Evolutionary conservation across 257 asterid species (phyloP).

Genomic region (Solanum stenotomum): DNA sequence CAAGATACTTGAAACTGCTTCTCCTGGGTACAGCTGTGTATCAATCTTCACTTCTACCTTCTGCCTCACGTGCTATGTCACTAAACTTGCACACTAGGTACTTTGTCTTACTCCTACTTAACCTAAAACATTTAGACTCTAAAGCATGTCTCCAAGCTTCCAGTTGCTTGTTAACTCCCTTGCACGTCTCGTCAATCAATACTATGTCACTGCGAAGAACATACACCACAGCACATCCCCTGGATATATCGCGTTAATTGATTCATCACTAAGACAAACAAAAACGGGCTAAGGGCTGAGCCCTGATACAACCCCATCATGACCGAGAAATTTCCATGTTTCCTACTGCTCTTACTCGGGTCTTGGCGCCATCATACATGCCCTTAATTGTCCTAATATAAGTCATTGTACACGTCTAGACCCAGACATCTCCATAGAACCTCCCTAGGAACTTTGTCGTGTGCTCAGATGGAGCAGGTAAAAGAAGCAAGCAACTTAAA

Average conservation of each 20-base stretch:
- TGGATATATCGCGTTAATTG: background rate
- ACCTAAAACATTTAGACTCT: background rate
- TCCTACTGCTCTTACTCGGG: background rate
- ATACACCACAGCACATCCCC: background rate
- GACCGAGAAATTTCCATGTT: background rate
- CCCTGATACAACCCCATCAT: background rate
- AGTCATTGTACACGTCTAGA: background rate
- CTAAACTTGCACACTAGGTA: background rate
- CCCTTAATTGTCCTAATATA: background rate
- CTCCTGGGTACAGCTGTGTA: background rate
- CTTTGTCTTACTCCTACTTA: background rate
- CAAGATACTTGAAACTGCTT: background rate
- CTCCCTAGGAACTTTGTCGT: background rate
- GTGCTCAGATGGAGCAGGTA: background rate
- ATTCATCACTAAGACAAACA: background rate
- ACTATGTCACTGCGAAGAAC: background rate
- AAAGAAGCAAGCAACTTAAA: background rate
- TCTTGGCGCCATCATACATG: background rate
- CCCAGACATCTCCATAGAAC: background rate
- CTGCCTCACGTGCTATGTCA: background rate
- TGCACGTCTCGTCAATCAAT: background rate
- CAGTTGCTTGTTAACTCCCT: background rate
- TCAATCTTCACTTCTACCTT: background rate
- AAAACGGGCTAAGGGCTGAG: background rate
- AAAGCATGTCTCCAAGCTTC: background rate